Percentiles rank a stretch among this genome's conserved stretches.
phyloP scores from a whole-genome alignment of 805 yeast species.

The Nakazawaea populi region DNA sequence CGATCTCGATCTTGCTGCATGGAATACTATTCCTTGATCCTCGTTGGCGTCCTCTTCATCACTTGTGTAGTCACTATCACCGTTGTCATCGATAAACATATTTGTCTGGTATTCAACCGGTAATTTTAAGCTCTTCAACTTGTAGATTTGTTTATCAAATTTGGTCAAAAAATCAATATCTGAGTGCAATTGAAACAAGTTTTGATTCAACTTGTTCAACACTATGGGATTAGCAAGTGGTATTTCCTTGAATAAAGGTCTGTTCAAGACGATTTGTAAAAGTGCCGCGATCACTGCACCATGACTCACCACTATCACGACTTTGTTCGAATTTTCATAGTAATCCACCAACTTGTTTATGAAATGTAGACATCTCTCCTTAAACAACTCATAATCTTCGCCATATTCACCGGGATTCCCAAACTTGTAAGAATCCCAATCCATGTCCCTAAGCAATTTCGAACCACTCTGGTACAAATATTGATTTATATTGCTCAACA shows the following conservation, averaged over 20 bases:
- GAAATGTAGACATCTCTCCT: constrained; percentile 28
- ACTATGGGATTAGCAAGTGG: constrained; percentile 29
- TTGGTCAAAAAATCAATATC: not conserved
- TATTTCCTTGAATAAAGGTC: constrained; percentile 32
- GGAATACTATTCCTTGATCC: constrained; percentile 8
- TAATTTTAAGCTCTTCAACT: constrained; percentile 2
- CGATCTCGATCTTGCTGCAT: constrained; percentile 5
- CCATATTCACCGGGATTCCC: constrained; percentile 40
- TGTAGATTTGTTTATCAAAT: constrained; percentile 1
- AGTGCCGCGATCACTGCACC: constrained; percentile 37
- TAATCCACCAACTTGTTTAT: constrained; percentile 27
- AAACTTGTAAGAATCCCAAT: constrained; percentile 28
- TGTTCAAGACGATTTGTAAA: constrained; percentile 29
- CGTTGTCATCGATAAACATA: constrained; percentile 4
- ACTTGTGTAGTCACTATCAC: constrained; percentile 1
- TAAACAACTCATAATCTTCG: constrained; percentile 31
- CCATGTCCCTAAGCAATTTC: constrained; percentile 20
- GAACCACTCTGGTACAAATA: constrained; percentile 24
- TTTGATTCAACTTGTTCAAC: constrained; percentile 3
- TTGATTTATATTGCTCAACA: constrained; percentile 31
- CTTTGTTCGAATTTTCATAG: constrained; percentile 25
- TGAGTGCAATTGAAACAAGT: constrained; percentile 4
- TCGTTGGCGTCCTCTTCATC: not conserved
- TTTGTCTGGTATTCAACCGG: constrained; percentile 9
- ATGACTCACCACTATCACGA: constrained; percentile 32